These are phyloP conservation scores for Amanita thiersii DNA, from an alignment of 768 basidiomycete species.

Conservation along the genomic window DNA sequence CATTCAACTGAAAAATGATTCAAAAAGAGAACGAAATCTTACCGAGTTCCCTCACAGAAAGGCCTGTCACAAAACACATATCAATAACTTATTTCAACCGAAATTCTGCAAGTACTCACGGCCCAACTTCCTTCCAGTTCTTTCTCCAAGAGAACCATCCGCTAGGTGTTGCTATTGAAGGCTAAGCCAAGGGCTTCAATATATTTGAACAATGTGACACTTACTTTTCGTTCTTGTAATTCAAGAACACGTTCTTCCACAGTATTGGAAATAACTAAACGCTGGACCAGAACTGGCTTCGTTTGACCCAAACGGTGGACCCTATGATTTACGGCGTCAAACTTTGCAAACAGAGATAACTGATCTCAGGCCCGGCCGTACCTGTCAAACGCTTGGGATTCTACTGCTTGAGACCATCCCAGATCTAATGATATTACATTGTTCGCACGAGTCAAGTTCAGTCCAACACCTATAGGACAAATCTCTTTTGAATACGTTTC, in stretches of 20 bases:
- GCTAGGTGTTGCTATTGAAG: conserved; percentile 39
- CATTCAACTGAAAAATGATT: background rate
- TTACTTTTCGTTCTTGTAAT: conserved; percentile 53
- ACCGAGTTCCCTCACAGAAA: conserved; percentile 45
- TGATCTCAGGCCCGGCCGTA: background rate
- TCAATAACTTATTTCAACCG: conserved; percentile 1
- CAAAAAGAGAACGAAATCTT: conserved; percentile 11
- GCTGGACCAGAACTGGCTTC: conserved; percentile 41
- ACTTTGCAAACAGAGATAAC: background rate
- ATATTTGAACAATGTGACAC: conserved; percentile 7
- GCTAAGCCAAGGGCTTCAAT: background rate
- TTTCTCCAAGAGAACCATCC: conserved; percentile 57
- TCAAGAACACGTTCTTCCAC: conserved; percentile 66
- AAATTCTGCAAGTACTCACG: conserved; percentile 24
- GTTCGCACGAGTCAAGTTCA: conserved; percentile 57
- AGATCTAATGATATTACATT: conserved; percentile 58
- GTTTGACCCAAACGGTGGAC: conserved; percentile 52
- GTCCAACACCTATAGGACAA: conserved; percentile 28
- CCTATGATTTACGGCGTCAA: conserved; percentile 18
- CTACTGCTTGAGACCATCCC: conserved; percentile 57
- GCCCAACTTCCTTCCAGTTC: conserved; percentile 48
- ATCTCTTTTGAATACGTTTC: background rate
- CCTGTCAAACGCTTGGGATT: conserved; percentile 49
- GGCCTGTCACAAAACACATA: conserved; percentile 17
- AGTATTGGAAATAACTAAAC: conserved; percentile 50